A percentile compares a stretch with the other conserved stretches of the same genome.
These are phyloP conservation scores for Niveomyces coronatus DNA, from an alignment of 2,329 filamentous ascomycete species.

Conservation along the genomic window DNA sequence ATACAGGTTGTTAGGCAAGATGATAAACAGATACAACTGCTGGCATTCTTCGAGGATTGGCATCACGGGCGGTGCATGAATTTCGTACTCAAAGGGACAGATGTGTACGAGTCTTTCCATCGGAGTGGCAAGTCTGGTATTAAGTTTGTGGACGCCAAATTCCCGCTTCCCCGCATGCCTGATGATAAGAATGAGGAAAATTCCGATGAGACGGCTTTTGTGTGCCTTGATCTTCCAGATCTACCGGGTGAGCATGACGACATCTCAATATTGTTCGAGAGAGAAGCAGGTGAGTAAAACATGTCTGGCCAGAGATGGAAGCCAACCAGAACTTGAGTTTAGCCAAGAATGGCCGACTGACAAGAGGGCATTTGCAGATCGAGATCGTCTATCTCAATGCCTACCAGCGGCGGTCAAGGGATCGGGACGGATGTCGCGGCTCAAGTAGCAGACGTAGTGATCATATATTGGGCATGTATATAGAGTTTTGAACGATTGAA, in stretches of 20 bases:
- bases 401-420: conserved; percentile 49
- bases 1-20: conserved; percentile 65
- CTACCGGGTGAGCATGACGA: conserved; percentile 90
- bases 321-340: conserved; percentile 5
- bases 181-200: conserved; percentile 39
- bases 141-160: conserved; percentile 82
- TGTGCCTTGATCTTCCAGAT: conserved; percentile 79
- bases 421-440: conserved; percentile 22
- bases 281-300: conserved; percentile 52
- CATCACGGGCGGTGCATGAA: conserved; percentile 81
- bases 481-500: neutral
- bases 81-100: conserved; percentile 74
- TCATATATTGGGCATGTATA: neutral
- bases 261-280: conserved; percentile 76
- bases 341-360: conserved; percentile 15
- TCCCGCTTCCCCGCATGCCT: conserved; percentile 61
- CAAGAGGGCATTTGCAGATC: conserved; percentile 29
- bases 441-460: conserved; percentile 1
- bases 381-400: conserved; percentile 39
- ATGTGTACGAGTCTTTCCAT: conserved; percentile 63
- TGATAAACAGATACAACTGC: conserved; percentile 64
- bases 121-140: conserved; percentile 59
- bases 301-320: too few relatives aligned
- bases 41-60: conserved; percentile 85
- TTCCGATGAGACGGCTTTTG: conserved; percentile 57